A percentile compares a stretch with the other conserved stretches of the same genome.
phyloP scores from a whole-genome alignment of 148 eudicot species.

The Chenopodium formosanum region DNA sequence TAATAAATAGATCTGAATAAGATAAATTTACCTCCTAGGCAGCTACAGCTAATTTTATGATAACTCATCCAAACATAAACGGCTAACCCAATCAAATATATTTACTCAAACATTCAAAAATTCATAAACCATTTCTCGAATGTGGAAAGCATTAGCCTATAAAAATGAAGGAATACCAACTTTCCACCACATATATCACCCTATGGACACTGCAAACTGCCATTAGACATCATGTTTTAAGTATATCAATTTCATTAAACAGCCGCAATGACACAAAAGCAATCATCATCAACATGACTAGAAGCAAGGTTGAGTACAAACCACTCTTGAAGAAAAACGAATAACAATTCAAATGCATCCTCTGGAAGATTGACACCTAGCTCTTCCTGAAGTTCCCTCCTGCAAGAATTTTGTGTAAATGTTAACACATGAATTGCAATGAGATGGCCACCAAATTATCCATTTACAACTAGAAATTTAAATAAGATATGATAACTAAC shows the following conservation, averaged over 20 bases:
- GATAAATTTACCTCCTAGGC: no score
- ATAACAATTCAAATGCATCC: slow-evolving; percentile 88
- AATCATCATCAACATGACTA: background rate
- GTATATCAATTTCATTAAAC: background rate
- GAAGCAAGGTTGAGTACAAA: slow-evolving; percentile 32
- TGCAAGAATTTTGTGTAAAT: slow-evolving; percentile 35
- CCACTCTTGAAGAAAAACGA: slow-evolving; percentile 70
- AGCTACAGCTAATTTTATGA: no score
- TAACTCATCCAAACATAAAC: no score
- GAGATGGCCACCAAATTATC: slow-evolving; percentile 7
- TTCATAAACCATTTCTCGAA: background rate
- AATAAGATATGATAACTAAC: background rate
- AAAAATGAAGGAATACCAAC: background rate
- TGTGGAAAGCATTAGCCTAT: background rate
- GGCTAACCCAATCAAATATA: no score
- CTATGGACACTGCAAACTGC: background rate
- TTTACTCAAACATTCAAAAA: background rate
- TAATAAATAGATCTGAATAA: no score
- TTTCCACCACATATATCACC: background rate
- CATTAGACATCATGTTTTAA: slow-evolving; percentile 1
- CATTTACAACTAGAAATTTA: background rate
- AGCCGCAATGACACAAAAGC: slow-evolving; percentile 7
- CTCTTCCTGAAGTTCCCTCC: slow-evolving; percentile 98
- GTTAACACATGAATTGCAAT: background rate
- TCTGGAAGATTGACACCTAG: slow-evolving; percentile 81